Base-by-base conservation (phyloP, 805 yeast genomes). In the Candida ficus region DNA sequence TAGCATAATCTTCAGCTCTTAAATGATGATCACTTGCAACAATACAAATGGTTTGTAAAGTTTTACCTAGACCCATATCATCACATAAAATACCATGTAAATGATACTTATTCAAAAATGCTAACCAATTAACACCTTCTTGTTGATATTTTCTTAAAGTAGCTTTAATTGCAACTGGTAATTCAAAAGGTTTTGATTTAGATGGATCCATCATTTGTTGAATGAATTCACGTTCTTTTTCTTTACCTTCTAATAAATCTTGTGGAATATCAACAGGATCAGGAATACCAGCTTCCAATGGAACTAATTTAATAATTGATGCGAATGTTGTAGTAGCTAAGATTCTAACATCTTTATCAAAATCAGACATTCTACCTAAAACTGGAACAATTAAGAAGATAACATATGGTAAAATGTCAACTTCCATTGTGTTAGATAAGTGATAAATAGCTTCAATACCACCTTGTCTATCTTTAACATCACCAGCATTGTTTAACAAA, bases 51-150 rank as follows among this genome's bases (percentile, higher is more conserved):
- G 99, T 90, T 63, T 93, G 99, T 45, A 93, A 70, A 0, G 99
- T 93, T 60, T 93, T 93, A 38, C 99, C 99, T 23, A 93, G 71
- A 7, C 99, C 99, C 99, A 93, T 93, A 78, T 93, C 99, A 61
- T 93, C 99, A 77, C 99, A 93, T 36, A 93, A 69, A 55, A 93
- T 91, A 39, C 99, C 99, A 65, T 93, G 99, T 39, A 93, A 68
- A 61, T 91, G 96, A 58, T 93, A 93, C 55, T 86, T 86, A 66
- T 93, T 93, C 55, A 93, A 72, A 57, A 93, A 93, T 8, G 96
- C 96, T 39, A 93, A 70, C 99, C 99, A 93, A 60, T 91, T 93
- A 29, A 93, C 95, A 62, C 99, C 99, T 45, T 93, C 98, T 60
- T 93, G 98, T 65, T 93, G 99, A 58, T 93, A 93, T 47, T 86